Conservation (phyloP, 1,284 basidiomycete species). For the Mycena sp. region DNA sequence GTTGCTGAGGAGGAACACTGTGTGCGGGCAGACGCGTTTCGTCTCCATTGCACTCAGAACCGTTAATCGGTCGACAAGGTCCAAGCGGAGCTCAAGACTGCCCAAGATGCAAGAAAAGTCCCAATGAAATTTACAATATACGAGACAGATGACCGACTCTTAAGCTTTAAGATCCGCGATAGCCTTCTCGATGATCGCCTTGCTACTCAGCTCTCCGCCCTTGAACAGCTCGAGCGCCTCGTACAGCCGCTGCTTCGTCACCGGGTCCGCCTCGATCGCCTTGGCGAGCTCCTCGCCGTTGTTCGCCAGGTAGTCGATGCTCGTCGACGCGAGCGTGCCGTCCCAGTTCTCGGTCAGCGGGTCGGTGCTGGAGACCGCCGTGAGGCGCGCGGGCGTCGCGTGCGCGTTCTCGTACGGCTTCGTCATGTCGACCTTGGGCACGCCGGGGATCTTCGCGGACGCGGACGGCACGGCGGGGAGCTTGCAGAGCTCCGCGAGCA, state of each 20-base stretch:
- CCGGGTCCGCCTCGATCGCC: conserved; percentile 24
- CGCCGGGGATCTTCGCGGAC: conserved; percentile 16
- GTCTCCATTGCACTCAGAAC: too few relatives aligned
- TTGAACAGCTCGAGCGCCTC: conserved; percentile 26
- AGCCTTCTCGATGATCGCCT: conserved; percentile 24
- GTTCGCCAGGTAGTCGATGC: conserved; percentile 27
- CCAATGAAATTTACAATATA: too few relatives aligned
- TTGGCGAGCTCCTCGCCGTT: conserved; percentile 10
- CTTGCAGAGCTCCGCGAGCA: conserved; percentile 20
- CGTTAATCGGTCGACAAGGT: too few relatives aligned
- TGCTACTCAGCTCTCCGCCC: conserved; percentile 23
- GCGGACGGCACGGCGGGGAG: conserved; percentile 19
- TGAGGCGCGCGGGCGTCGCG: conserved; percentile 22
- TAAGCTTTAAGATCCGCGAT: conserved; percentile 6
- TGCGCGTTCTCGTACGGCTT: conserved; percentile 13
- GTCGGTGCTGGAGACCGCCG: conserved; percentile 8
- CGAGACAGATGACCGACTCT: too few relatives aligned
- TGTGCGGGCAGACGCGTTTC: too few relatives aligned
- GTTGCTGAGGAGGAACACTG: too few relatives aligned
- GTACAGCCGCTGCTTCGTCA: conserved; percentile 22
- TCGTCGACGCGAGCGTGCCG: conserved; percentile 17
- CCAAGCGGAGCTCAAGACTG: too few relatives aligned
- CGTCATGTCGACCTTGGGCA: conserved; percentile 17
- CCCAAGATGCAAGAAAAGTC: too few relatives aligned
- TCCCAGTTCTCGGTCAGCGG: conserved; percentile 23